Evolutionary conservation across 371 early-diverging fungal species (phyloP), one percentile per base, ranked within the genome.

Genomic region (Zopfochytrium polystomum): DNA sequence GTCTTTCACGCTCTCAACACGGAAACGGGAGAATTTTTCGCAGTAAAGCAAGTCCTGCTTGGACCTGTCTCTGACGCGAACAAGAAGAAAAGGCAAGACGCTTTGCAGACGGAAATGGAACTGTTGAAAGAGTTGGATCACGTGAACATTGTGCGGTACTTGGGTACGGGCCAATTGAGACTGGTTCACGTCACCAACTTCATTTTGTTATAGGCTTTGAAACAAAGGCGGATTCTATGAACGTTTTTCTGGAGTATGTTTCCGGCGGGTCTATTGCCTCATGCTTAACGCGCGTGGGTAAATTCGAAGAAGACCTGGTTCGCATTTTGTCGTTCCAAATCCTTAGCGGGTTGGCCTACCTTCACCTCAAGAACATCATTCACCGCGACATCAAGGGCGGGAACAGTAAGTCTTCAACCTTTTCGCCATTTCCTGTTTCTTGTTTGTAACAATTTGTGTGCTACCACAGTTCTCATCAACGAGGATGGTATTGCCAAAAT

Each of bases 371-470:
- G 55, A 63, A 72, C 22, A 83, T 87, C 51, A 81, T 97, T 31
- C 99, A 99, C 67, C 81, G 94, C 47, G 96, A 96, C 75, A 95
- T 99, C 69, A 99, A 99, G 76, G 92, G 95, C 30, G 96, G 91
- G 22, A 99, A 99, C 73, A 91, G 84, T 72, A 54, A 25, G 56
- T 53, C 25, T 87, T 22, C 32, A 5, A 50, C 25, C 18, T 46
- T 52, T 26, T 7, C 35, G n/a, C 0, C 43, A 7, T 22, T 55
- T 20, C 3, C 33, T 6, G 22, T 15, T 7, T 18, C 11, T 1
- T 25, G 25, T 47, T n/a, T 35, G 43, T 1, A 3, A 50, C 46
- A 49, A 4, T 18, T 13, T 51, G 35, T 32, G 6, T 18, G 32
- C 11, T 52, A 49, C 50, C 38, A 42, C 23, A 76, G 72, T 75